Percentiles rank a stretch among this genome's conserved stretches.
These are phyloP conservation scores for Endocalyx cinctus DNA, from an alignment of 2,329 filamentous ascomycete genomes.

Conservation along the genomic window DNA sequence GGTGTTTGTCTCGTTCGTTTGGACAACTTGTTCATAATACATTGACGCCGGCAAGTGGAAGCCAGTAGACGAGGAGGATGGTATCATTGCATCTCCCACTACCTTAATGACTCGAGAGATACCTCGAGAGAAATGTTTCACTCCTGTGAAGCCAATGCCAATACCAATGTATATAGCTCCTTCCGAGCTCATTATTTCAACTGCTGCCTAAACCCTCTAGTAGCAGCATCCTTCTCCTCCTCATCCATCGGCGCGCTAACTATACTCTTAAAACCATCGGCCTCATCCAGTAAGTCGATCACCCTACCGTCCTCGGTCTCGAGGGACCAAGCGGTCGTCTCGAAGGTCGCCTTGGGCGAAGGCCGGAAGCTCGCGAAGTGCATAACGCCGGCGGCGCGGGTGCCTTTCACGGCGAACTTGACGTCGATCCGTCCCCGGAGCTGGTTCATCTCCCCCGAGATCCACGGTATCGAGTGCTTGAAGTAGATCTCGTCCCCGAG, in stretches of 20 bases:
- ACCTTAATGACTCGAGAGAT: too few species aligned
- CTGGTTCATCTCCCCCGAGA: slow-evolving; percentile 85
- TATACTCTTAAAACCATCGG: slow-evolving; percentile 64
- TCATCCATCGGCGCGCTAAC: slow-evolving; percentile 38
- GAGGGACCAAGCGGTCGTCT: slow-evolving; percentile 88
- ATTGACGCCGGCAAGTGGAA: too few species aligned
- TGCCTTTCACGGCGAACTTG: slow-evolving; percentile 79
- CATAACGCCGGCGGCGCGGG: slow-evolving; percentile 65
- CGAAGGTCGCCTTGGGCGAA: slow-evolving; percentile 59
- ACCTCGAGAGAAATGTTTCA: too few species aligned
- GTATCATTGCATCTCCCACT: too few species aligned
- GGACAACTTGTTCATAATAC: too few species aligned
- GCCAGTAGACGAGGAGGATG: too few species aligned
- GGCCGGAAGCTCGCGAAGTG: slow-evolving; percentile 73
- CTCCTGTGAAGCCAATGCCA: too few species aligned
- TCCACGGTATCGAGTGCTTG: slow-evolving; percentile 74
- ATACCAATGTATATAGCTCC: too few species aligned
- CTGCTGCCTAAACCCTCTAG: slow-evolving; percentile 51
- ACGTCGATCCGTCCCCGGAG: slow-evolving; percentile 88
- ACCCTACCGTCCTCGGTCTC: slow-evolving; percentile 55
- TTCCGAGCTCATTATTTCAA: slow-evolving; percentile 25
- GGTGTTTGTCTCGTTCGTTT: too few species aligned
- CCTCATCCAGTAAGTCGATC: slow-evolving; percentile 70
- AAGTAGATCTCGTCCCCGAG: slow-evolving; percentile 89
- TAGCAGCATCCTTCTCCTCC: slow-evolving; percentile 35